Conservation (phyloP, 805 yeast species). For the Vanderwaltozyma verrucispora region DNA sequence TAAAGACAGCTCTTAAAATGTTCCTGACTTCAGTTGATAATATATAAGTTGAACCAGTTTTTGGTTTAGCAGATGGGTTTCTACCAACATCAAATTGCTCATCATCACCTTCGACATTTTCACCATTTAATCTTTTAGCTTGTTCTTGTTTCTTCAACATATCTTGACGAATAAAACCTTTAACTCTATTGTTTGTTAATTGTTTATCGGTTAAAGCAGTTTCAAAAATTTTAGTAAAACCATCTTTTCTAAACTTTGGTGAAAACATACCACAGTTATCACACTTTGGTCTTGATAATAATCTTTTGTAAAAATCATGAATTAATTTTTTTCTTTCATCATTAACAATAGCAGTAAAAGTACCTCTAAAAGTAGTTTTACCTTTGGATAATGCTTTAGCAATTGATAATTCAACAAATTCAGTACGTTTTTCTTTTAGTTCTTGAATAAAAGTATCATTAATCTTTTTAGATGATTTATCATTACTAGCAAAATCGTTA, state of each 20-base stretch:
- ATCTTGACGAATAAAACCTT: conserved; percentile 65
- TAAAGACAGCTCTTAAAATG: conserved; percentile 65
- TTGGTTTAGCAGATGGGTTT: conserved; percentile 45
- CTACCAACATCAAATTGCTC: conserved; percentile 28
- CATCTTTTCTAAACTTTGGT: conserved; percentile 91
- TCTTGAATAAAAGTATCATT: conserved; percentile 36
- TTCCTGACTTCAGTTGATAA: conserved; percentile 81
- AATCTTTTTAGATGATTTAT: conserved; percentile 21
- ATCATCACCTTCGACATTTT: conserved; percentile 19
- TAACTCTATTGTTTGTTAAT: conserved; percentile 66
- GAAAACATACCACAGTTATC: conserved; percentile 95
- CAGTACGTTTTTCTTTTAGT: conserved; percentile 49
- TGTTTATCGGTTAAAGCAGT: conserved; percentile 77
- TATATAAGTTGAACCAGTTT: conserved; percentile 73
- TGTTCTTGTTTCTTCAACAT: conserved; percentile 40
- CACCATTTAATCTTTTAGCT: conserved; percentile 21
- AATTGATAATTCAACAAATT: conserved; percentile 62
- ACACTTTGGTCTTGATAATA: conserved; percentile 76
- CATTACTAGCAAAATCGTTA: conserved; percentile 6
- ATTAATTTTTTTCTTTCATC: conserved; percentile 76
- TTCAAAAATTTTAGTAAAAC: conserved; percentile 86
- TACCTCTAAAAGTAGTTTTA: conserved; percentile 53
- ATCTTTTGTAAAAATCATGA: conserved; percentile 63
- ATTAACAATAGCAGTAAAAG: conserved; percentile 70
- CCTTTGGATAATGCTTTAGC: conserved; percentile 69